Evolutionary conservation across 345 rosid species (phyloP).

Genomic region (Sisymbrium irio): DNA sequence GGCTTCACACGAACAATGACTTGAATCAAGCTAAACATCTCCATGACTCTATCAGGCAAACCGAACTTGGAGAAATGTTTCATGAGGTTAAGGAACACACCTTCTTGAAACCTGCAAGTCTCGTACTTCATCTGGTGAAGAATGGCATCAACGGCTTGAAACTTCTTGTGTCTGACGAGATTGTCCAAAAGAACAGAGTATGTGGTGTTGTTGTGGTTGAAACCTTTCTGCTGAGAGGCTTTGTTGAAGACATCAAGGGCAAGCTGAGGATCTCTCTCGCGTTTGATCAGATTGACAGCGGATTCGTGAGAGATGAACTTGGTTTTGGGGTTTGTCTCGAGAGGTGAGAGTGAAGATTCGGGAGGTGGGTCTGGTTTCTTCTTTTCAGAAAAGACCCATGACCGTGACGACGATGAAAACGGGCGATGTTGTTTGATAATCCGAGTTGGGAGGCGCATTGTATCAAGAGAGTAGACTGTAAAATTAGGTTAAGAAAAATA

Average conservation of each 20-base stretch:
- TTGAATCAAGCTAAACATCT: slow-evolving; percentile 67
- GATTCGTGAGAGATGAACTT: slow-evolving; percentile 62
- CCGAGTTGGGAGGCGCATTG: slow-evolving; percentile 28
- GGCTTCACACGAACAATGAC: slow-evolving; percentile 72
- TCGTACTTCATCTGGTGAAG: slow-evolving; percentile 78
- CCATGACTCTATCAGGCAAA: slow-evolving; percentile 56
- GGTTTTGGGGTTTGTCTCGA: slow-evolving; percentile 36
- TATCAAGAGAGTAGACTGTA: no score
- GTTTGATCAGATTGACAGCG: slow-evolving; percentile 64
- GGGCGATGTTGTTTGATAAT: slow-evolving; percentile 14
- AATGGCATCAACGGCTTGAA: slow-evolving; percentile 69
- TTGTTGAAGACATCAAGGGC: slow-evolving; percentile 72
- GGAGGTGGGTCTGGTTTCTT: slow-evolving; percentile 40
- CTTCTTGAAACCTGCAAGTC: slow-evolving; percentile 81
- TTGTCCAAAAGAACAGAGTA: slow-evolving; percentile 64
- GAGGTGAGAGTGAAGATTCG: slow-evolving; percentile 24
- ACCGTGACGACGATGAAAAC: slow-evolving; percentile 42
- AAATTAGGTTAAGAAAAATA: no score
- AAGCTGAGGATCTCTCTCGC: slow-evolving; percentile 65
- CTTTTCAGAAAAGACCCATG: slow-evolving; percentile 62
- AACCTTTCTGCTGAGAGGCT: slow-evolving; percentile 67
- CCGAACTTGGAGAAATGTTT: slow-evolving; percentile 56
- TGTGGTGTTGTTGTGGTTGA: slow-evolving; percentile 80
- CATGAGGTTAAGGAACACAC: slow-evolving; percentile 72
- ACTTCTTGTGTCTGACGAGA: slow-evolving; percentile 66